Evolutionary conservation across 306 rosid genomes (phyloP).

Genomic region (Echinosophora koreensis): DNA sequence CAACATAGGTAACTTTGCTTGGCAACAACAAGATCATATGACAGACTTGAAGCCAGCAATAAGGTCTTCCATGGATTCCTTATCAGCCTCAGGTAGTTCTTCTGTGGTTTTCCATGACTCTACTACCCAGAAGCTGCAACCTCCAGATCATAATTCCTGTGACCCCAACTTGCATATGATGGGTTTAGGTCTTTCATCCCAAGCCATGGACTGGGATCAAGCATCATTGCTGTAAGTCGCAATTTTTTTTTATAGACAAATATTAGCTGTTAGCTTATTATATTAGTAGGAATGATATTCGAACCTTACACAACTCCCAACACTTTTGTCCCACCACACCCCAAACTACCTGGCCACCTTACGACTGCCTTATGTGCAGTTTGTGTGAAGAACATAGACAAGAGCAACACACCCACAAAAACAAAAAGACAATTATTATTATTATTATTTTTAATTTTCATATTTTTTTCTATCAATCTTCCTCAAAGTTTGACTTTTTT

Average conservation of each 20-base stretch:
- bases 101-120: too few species aligned
- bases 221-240: constrained; percentile 73
- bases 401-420: background rate
- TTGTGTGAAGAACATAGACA: background rate
- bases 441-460: too few species aligned
- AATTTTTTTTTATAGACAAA: too few species aligned
- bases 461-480: background rate
- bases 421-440: background rate
- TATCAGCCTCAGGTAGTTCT: constrained; percentile 41
- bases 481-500: constrained; percentile 12
- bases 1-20: constrained; percentile 66
- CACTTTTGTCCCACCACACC: too few species aligned
- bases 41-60: constrained; percentile 58
- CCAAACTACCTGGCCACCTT: too few species aligned
- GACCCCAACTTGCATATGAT: constrained; percentile 84
- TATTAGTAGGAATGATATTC: too few species aligned
- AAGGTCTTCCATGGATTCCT: constrained; percentile 71
- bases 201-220: constrained; percentile 87
- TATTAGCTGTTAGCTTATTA: too few species aligned
- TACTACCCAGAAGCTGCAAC: constrained; percentile 57
- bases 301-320: too few species aligned
- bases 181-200: constrained; percentile 90
- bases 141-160: constrained; percentile 52
- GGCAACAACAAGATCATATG: constrained; percentile 71
- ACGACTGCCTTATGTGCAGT: background rate